A percentile compares a stretch with the other conserved stretches of the same genome.
Evolutionary conservation across 1,139 yeast species (phyloP).

Genomic region (Debaryomyces robertsiae): DNA sequence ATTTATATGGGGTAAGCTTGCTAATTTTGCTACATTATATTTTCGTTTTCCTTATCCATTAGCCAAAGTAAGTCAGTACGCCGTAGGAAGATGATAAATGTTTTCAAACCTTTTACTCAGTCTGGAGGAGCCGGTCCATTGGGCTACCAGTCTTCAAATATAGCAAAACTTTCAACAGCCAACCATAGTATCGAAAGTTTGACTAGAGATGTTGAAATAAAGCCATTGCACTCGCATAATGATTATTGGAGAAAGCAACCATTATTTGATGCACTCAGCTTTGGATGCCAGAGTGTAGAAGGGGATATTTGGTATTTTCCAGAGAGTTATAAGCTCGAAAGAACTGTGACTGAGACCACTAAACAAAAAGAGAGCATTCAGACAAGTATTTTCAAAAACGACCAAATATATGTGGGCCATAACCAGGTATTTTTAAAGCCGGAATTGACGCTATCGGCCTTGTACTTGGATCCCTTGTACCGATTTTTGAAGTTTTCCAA

Average conservation of each 20-base stretch:
- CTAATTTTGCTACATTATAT: neutral
- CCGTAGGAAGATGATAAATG: constrained; percentile 10
- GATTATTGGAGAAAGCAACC: constrained; percentile 74
- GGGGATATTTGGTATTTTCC: constrained; percentile 69
- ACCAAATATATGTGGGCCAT: constrained; percentile 68
- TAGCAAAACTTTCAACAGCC: neutral
- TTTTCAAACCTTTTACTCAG: constrained; percentile 11
- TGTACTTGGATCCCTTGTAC: constrained; percentile 59
- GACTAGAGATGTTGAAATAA: constrained; percentile 52
- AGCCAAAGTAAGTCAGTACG: no score
- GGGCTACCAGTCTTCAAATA: neutral
- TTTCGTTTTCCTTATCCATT: no score
- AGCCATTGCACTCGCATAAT: constrained; percentile 70
- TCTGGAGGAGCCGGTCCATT: neutral
- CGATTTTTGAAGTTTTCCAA: constrained; percentile 51
- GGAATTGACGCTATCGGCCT: constrained; percentile 45
- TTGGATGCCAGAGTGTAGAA: constrained; percentile 66
- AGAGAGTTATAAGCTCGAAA: constrained; percentile 25
- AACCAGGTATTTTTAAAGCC: constrained; percentile 49
- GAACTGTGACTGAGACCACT: constrained; percentile 27
- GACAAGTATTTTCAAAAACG: constrained; percentile 28
- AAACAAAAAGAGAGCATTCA: constrained; percentile 15
- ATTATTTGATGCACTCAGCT: constrained; percentile 58
- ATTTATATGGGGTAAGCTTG: neutral
- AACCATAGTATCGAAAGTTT: constrained; percentile 32